Base-by-base conservation (phyloP, 1,284 basidiomycete species). In the Irpex rosettiformis region DNA sequence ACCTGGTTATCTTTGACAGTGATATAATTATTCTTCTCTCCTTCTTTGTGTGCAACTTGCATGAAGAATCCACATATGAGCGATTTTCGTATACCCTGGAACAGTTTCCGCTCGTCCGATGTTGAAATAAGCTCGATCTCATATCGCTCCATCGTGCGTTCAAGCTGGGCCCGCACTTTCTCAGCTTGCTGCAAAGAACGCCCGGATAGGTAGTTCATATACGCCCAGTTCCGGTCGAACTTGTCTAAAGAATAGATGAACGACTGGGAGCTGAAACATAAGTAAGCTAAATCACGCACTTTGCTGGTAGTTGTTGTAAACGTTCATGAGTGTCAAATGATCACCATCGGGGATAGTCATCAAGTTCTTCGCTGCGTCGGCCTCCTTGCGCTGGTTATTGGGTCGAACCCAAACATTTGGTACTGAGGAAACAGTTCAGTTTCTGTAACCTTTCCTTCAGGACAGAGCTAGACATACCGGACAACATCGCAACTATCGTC, bases 21-120 rank as follows among this genome's bases (percentile, higher is more conserved):
- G 63, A 88, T 69, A 72, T 96, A 96, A 59, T 78, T 82, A 2
- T 86, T 86, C 77, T 94, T 94, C 67, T 94, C 91, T n/a, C 93
- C 93, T 69, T 95, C 93, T 72, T 93, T 94, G 74, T 98, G 94
- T 4, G 96, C 96, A 6, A 96, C 88, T 72, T 98, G 96, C 96
- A 98, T 98, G 77, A 99, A 99, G 81, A 94, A 99, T 0, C 96
- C 96, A 69, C 90, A 93, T 0, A 93, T 89, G 47, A 99, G 79
- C 1, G 91, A 89, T 73, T 90, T 88, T 27, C 93, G 86, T 60
- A 99, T 89, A 67, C 91, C 90, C 60, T 77, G 69, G 75, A 87
- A 93, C 69, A 93, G 86, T 68, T 88, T 91, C 71, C 84, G 85
- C 72, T 91, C 86, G 68, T 97, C 91, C 1, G 76, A 72, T 1